Percentiles rank a stretch among this genome's conserved stretches.
phyloP scores from a whole-genome alignment of 2,329 filamentous ascomycete genomes.

The Apiospora malaysiana region DNA sequence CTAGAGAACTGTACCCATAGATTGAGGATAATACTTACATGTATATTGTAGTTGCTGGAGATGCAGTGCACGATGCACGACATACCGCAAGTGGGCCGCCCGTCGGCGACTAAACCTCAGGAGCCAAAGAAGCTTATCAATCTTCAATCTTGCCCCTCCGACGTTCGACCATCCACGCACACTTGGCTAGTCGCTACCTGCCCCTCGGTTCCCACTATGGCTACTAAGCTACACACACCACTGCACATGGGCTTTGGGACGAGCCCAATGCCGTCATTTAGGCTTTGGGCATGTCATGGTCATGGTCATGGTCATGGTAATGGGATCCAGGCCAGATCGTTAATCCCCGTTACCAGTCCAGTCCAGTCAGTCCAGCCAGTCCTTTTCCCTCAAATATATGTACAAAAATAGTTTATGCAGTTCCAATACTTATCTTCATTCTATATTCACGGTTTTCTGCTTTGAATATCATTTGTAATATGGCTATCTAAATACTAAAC shows the following conservation, averaged over 20 bases:
- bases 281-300: neutral
- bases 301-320: neutral
- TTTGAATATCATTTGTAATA: neutral
- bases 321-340: neutral
- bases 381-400: too few species aligned
- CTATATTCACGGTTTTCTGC: neutral
- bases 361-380: too few species aligned
- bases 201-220: conserved; percentile 10
- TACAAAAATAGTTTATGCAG: too few species aligned
- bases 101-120: too few species aligned
- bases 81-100: neutral
- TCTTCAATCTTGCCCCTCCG: neutral
- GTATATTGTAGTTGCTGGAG: neutral
- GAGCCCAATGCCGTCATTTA: conserved; percentile 12
- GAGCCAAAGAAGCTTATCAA: conserved; percentile 5
- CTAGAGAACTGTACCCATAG: too few species aligned
- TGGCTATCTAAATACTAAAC: neutral
- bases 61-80: neutral
- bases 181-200: neutral
- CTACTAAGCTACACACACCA: too few species aligned
- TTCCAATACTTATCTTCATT: neutral
- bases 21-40: too few species aligned
- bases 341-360: neutral
- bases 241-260: too few species aligned
- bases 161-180: neutral